phyloP scores from a whole-genome alignment of 441 rosid genomes.

The Pelargonium citronellum region DNA sequence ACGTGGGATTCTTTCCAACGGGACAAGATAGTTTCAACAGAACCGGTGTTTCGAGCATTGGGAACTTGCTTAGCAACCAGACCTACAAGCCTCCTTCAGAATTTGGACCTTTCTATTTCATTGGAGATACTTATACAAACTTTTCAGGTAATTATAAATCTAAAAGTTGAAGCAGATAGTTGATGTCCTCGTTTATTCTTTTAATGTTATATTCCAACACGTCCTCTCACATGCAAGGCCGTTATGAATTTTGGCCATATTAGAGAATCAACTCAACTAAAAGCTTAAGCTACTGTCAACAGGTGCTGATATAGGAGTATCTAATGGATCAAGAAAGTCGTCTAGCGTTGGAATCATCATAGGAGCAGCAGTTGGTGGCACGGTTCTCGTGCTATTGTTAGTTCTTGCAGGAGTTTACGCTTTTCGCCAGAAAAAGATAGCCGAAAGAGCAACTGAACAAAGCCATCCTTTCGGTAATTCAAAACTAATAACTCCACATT shows the following conservation, averaged over 20 bases:
- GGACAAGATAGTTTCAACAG: slow-evolving; percentile 32
- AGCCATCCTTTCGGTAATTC: slow-evolving; percentile 62
- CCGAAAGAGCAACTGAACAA: slow-evolving; percentile 46
- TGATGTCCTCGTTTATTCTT: too few species aligned
- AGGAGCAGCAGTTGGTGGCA: slow-evolving; percentile 52
- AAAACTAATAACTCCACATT: not conserved
- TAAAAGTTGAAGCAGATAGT: too few species aligned
- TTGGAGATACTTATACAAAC: slow-evolving; percentile 14
- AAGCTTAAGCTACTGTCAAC: not conserved
- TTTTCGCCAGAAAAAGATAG: slow-evolving; percentile 57
- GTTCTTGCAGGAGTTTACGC: slow-evolving; percentile 57
- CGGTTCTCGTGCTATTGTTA: slow-evolving; percentile 43
- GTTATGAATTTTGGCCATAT: too few species aligned
- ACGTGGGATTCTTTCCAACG: slow-evolving; percentile 45
- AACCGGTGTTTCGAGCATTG: slow-evolving; percentile 29
- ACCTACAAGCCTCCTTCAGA: slow-evolving; percentile 38
- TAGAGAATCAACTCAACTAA: too few species aligned
- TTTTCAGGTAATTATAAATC: slow-evolving; percentile 37
- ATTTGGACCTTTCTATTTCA: slow-evolving; percentile 57
- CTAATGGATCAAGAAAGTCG: slow-evolving; percentile 22
- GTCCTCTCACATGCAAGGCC: too few species aligned
- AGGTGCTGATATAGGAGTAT: slow-evolving; percentile 4
- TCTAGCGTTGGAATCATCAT: slow-evolving; percentile 38
- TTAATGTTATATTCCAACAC: too few species aligned
- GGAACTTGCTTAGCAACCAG: slow-evolving; percentile 44